A percentile compares a stretch with the other conserved stretches of the same genome.
phyloP scores from a whole-genome alignment of 2,329 filamentous ascomycete genomes.

The Colletotrichum melonis region DNA sequence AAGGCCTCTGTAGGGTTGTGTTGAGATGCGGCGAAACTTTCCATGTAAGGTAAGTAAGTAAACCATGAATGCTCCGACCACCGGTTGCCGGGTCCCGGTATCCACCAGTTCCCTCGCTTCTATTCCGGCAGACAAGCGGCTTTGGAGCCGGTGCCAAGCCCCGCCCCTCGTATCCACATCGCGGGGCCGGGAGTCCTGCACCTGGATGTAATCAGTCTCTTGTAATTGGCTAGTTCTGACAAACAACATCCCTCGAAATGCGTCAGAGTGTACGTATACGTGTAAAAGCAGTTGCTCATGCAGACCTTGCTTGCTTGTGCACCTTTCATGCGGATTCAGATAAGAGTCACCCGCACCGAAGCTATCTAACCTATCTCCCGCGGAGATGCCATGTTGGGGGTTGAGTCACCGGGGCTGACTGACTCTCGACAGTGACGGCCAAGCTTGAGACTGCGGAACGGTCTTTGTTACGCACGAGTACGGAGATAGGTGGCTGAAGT shows the following conservation, averaged over 20 bases:
- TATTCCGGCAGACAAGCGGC: no score
- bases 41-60: background rate
- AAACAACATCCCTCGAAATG: background rate
- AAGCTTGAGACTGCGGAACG: background rate
- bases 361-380: background rate
- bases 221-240: background rate
- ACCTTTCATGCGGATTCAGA: background rate
- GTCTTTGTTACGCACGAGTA: rapidly evolving
- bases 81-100: background rate
- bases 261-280: background rate
- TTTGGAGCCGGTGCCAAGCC: background rate
- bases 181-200: background rate
- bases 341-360: background rate
- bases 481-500: no score
- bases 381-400: background rate
- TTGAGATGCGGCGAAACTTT: background rate
- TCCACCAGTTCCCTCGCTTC: background rate
- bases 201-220: background rate
- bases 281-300: background rate
- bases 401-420: background rate
- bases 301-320: background rate
- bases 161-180: background rate
- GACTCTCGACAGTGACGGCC: background rate
- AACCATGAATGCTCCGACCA: background rate
- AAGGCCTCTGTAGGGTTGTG: no score